Evolutionary conservation across 805 yeast species (phyloP), one percentile per base, ranked within the genome.

Genomic region (Tetrapisispora pingtungensis): DNA sequence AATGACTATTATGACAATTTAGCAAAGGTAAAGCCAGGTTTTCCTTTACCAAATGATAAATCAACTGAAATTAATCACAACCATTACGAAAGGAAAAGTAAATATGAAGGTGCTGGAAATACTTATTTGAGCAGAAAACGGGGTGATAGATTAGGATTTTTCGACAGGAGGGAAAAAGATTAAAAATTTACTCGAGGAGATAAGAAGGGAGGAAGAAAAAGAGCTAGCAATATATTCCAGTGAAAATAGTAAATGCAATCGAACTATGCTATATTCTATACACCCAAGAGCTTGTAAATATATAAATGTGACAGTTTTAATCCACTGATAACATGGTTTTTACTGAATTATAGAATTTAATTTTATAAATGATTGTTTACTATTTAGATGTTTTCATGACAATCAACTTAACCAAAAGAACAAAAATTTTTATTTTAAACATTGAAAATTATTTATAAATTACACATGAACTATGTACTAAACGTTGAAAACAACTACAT

Each of bases 31-130:
- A 71, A 71, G 49, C 84, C 83, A 1, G 84, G 84, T 1, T 71
- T 77, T 43, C 81, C 81, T 10, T n/a, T 62, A 22, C 61, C 59
- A 12, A 47, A 50, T 10, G 46, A 47, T 4, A 14, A n/a, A n/a
- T 3, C n/a, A 7, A 45, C 41, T 1, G 46, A 34, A 2, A 24
- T 19, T 8, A 35, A 40, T 8, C 32, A 36, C 19, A 42, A 35
- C 59, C 56, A 54, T 20, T 65, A 62, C 19, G 54, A 62, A 36
- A 65, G 88, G 48, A 77, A 78, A 49, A 75, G 81, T 43, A 78
- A 74, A 53, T 84, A 72, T 55, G 84, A 80, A 52, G 90, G 88
- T 5, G 70, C 81, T 0, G 85, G 86, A 0, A 66, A 67, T 44
- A 74, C 84, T 40, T 80, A 79, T 45, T 59, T 66, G 33, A 67